These are phyloP conservation scores for Amanita inopinata DNA, from an alignment of 768 basidiomycete species.

Conservation along the genomic window DNA sequence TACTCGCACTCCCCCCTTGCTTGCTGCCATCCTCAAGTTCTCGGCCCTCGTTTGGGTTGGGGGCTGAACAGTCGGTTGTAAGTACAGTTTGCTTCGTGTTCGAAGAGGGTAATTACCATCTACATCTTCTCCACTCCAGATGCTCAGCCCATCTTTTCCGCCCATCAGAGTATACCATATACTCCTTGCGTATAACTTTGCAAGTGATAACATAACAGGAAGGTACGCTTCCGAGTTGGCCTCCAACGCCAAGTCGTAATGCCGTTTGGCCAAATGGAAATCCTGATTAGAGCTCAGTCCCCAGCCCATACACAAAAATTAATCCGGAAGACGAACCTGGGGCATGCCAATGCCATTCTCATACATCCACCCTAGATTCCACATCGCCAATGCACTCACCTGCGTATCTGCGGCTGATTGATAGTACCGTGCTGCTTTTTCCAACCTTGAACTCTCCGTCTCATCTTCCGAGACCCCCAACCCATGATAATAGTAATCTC, in stretches of 20 bases:
- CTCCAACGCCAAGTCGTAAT: slow-evolving; percentile 86
- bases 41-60: slow-evolving; percentile 22
- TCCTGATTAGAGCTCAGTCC: slow-evolving; percentile 39
- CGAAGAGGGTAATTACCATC: slow-evolving; percentile 23
- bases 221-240: slow-evolving; percentile 85
- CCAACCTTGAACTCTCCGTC: slow-evolving; percentile 49
- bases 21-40: slow-evolving; percentile 30
- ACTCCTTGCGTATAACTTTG: slow-evolving; percentile 75
- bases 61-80: slow-evolving; percentile 10
- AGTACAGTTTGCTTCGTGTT: not conserved
- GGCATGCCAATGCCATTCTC: slow-evolving; percentile 91
- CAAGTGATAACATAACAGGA: slow-evolving; percentile 74
- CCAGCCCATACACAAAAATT: not conserved
- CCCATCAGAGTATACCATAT: slow-evolving; percentile 76
- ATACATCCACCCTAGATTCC: slow-evolving; percentile 99
- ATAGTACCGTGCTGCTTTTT: slow-evolving; percentile 91
- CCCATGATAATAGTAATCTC: slow-evolving; percentile 93
- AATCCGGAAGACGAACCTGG: slow-evolving; percentile 38
- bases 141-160: slow-evolving; percentile 53
- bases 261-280: slow-evolving; percentile 92
- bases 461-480: slow-evolving; percentile 69
- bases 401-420: slow-evolving; percentile 92
- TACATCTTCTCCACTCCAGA: slow-evolving; percentile 56
- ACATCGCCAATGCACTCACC: slow-evolving; percentile 89
- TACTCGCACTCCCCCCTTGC: slow-evolving; percentile 16